phyloP scores from a whole-genome alignment of 1,284 basidiomycete species.

The Naganishia sp. region DNA sequence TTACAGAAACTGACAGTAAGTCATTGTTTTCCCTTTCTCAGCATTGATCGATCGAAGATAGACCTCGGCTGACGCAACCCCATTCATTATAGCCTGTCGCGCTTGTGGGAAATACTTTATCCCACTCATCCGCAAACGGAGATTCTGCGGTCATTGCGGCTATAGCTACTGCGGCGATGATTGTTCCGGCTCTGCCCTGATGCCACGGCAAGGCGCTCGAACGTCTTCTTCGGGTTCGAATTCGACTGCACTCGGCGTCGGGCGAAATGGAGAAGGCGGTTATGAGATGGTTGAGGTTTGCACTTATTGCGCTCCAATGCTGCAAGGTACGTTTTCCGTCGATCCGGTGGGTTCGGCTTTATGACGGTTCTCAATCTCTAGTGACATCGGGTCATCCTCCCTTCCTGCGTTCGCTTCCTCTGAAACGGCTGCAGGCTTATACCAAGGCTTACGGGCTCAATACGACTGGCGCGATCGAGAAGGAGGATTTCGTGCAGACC shows the following conservation, averaged over 20 bases:
- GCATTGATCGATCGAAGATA: no score
- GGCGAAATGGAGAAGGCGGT: conserved; percentile 38
- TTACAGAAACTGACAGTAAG: conserved; percentile 48
- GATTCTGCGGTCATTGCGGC: conserved; percentile 51
- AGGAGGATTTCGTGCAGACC: conserved; percentile 43
- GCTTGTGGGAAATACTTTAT: conserved; percentile 52
- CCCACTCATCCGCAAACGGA: conserved; percentile 46
- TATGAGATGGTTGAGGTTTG: conserved; percentile 52
- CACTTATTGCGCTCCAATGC: conserved; percentile 46
- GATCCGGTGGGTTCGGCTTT: background rate
- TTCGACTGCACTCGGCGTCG: conserved; percentile 20
- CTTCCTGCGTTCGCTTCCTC: conserved; percentile 45
- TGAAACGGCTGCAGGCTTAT: conserved; percentile 53
- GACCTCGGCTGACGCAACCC: background rate
- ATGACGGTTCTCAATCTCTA: conserved; percentile 33
- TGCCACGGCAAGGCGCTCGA: conserved; percentile 43
- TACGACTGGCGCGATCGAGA: conserved; percentile 47
- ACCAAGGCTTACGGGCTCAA: conserved; percentile 49
- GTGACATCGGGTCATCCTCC: conserved; percentile 48
- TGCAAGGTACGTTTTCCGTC: conserved; percentile 46
- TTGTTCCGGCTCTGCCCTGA: conserved; percentile 50
- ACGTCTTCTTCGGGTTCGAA: conserved; percentile 31
- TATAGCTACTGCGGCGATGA: conserved; percentile 52
- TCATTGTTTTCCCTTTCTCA: background rate
- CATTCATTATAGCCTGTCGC: conserved; percentile 44